A percentile compares a stretch with the other conserved stretches of the same genome.
phyloP scores from a whole-genome alignment of 805 yeast genomes.

The Zygosaccharomyces rouxii region DNA sequence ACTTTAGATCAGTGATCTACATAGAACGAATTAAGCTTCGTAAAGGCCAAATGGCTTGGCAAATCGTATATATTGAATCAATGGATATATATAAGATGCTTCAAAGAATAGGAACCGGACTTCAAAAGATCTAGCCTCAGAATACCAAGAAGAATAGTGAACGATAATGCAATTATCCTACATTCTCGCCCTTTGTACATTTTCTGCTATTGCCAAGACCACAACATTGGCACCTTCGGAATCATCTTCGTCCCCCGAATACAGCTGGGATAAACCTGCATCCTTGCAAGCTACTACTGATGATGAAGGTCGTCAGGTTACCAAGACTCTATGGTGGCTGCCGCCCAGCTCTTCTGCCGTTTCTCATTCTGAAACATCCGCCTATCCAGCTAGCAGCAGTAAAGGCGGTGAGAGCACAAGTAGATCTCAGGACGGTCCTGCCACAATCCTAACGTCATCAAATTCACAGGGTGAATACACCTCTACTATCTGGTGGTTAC shows the following conservation, averaged over 20 bases:
- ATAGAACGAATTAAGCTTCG: too few relatives aligned
- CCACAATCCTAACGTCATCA: constrained; percentile 20
- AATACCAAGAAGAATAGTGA: not conserved
- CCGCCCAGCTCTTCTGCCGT: constrained; percentile 2
- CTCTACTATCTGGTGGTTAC: constrained; percentile 34
- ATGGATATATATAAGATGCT: not conserved
- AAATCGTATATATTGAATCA: not conserved
- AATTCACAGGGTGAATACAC: constrained; percentile 25
- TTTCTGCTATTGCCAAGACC: not conserved
- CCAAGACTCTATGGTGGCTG: constrained; percentile 21
- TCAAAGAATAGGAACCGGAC: not conserved
- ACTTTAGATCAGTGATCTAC: too few relatives aligned
- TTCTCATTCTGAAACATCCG: too few relatives aligned
- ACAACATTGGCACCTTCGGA: not conserved
- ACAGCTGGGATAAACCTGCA: not conserved
- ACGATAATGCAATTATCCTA: not conserved
- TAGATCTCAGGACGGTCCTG: constrained; percentile 15
- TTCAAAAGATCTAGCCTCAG: not conserved
- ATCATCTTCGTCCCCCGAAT: not conserved
- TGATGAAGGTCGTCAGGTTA: constrained; percentile 17
- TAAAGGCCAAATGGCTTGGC: too few relatives aligned
- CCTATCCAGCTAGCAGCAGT: too few relatives aligned
- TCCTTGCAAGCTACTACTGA: constrained; percentile 16
- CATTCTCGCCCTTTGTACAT: not conserved
- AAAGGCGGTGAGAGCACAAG: not conserved